phyloP scores from a whole-genome alignment of 2,329 filamentous ascomycete species.

The Alternaria longipes region DNA sequence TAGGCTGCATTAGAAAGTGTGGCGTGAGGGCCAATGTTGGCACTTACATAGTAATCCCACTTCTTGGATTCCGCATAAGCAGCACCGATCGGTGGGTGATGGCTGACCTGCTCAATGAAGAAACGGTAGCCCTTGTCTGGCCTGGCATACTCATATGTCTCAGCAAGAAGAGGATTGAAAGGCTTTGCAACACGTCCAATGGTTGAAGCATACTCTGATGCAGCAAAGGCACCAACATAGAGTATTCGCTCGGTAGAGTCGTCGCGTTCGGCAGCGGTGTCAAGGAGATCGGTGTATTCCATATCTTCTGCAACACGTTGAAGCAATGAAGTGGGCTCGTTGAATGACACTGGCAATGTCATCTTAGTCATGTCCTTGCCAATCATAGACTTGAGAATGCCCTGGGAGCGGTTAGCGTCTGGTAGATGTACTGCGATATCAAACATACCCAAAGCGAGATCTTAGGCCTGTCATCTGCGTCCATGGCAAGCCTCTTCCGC shows the following conservation, averaged over 20 bases:
- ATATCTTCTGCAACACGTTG: constrained; percentile 97
- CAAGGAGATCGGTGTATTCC: constrained; percentile 94
- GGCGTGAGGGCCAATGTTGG: background rate
- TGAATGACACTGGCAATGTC: constrained; percentile 97
- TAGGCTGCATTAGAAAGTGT: constrained; percentile 46
- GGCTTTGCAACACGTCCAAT: constrained; percentile 97
- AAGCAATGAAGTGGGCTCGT: constrained; percentile 94
- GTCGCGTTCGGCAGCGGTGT: constrained; percentile 82
- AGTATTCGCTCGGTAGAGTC: constrained; percentile 93
- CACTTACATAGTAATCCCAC: constrained; percentile 85
- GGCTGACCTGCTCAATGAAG: constrained; percentile 97
- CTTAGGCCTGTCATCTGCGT: constrained; percentile 90
- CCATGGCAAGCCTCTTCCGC: constrained; percentile 81
- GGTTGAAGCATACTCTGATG: constrained; percentile 95
- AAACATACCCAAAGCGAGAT: constrained; percentile 86
- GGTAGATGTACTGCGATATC: background rate
- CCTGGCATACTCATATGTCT: constrained; percentile 95
- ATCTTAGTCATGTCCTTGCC: constrained; percentile 99
- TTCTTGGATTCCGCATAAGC: constrained; percentile 90
- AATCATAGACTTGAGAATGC: constrained; percentile 98
- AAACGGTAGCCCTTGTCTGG: constrained; percentile 98
- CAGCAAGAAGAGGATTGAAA: constrained; percentile 94
- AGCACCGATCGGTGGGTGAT: constrained; percentile 94
- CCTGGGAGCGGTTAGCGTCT: constrained; percentile 62
- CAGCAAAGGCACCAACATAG: constrained; percentile 94